Conservation (phyloP, 192 early-diverging fungal genomes). For the Coemansia sp. region DNA sequence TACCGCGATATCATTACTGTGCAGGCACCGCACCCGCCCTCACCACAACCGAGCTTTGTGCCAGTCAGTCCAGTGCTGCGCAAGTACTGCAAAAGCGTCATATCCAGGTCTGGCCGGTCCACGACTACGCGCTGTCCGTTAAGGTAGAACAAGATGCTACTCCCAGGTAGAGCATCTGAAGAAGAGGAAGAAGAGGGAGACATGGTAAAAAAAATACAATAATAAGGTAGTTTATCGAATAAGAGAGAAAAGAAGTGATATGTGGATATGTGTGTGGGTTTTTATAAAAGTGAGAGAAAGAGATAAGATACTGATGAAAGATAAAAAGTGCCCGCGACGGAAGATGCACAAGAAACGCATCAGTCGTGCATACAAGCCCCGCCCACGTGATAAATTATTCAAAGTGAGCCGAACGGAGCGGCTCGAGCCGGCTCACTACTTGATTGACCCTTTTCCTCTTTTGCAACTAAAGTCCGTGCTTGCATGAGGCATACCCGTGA, state of each 20-base stretch:
- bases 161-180: background rate
- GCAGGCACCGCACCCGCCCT: conserved; percentile 79
- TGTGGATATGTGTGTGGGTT: background rate
- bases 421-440: no score
- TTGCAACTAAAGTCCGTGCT: background rate
- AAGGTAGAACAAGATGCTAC: conserved; percentile 60
- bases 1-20: conserved; percentile 76
- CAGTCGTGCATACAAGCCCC: background rate
- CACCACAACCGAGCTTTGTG: conserved; percentile 84
- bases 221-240: background rate
- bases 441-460: no score
- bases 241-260: background rate
- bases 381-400: background rate
- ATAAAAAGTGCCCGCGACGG: background rate
- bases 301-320: background rate
- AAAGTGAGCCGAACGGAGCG: no score
- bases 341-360: background rate
- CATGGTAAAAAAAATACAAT: background rate
- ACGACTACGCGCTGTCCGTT: conserved; percentile 62
- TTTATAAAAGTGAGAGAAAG: background rate
- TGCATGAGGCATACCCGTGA: background rate
- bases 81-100: conserved; percentile 69
- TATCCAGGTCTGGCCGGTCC: conserved; percentile 64
- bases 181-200: background rate
- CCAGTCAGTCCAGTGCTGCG: conserved; percentile 68